These are phyloP conservation scores for Metschnikowia drakensbergensis DNA, from an alignment of 805 yeast genomes.

Conservation along the genomic window DNA sequence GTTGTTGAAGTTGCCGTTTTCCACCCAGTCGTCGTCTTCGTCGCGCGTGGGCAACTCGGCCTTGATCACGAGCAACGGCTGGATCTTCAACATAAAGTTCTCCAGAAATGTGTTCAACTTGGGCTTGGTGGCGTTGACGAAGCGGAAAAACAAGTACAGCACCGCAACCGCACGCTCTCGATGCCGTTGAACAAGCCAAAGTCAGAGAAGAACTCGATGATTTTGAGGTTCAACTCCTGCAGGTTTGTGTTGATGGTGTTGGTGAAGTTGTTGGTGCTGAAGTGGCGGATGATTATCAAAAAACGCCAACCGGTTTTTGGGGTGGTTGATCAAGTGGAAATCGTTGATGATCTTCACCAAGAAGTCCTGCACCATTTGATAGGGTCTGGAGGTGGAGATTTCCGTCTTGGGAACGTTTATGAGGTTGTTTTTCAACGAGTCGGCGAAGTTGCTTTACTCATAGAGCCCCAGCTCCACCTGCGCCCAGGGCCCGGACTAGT, in stretches of 20 bases:
- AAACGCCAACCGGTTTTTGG: constrained; percentile 74
- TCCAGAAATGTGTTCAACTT: constrained; percentile 48
- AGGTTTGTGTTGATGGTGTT: constrained; percentile 34
- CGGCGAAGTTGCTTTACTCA: constrained; percentile 76
- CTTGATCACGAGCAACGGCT: constrained; percentile 60
- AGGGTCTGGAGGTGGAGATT: constrained; percentile 63
- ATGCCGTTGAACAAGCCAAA: constrained; percentile 75
- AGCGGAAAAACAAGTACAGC: constrained; percentile 85
- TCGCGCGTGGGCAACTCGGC: constrained; percentile 54
- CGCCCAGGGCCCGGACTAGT: constrained; percentile 25
- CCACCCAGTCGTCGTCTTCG: constrained; percentile 49
- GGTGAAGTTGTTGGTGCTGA: constrained; percentile 46
- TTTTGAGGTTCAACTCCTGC: constrained; percentile 49
- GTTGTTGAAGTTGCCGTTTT: constrained; percentile 60
- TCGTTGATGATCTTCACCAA: constrained; percentile 49
- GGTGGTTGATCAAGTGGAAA: constrained; percentile 52
- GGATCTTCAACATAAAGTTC: constrained; percentile 48
- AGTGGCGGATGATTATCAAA: constrained; percentile 87
- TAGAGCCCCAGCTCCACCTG: constrained; percentile 80
- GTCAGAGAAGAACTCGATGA: constrained; percentile 73
- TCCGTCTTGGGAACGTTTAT: constrained; percentile 66
- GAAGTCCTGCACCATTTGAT: constrained; percentile 56
- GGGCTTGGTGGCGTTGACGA: constrained; percentile 73
- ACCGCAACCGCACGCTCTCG: constrained; percentile 72
- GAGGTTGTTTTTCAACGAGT: constrained; percentile 72